phyloP scores from a whole-genome alignment of 306 rosid genomes.

The Cicer bijugum region DNA sequence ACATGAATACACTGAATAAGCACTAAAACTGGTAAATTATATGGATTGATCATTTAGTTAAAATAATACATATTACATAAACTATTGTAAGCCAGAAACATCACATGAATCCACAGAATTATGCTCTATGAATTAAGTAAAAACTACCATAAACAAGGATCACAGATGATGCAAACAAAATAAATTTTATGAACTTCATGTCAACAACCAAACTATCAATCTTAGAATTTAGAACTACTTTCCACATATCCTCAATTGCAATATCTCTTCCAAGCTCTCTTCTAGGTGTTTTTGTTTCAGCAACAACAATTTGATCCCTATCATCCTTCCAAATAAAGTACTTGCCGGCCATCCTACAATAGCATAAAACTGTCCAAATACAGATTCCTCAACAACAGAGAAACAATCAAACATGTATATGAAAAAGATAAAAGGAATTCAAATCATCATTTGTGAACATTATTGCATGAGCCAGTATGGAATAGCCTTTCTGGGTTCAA shows the following conservation, averaged over 20 bases:
- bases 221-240: not conserved
- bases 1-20: too few relatives aligned
- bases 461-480: not conserved
- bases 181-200: not conserved
- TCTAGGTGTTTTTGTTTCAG: not conserved
- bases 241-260: not conserved
- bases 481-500: not conserved
- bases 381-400: not conserved
- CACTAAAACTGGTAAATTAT: not conserved
- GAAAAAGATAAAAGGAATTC: not conserved
- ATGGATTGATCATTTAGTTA: not conserved
- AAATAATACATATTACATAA: not conserved
- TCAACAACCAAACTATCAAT: not conserved
- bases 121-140: not conserved
- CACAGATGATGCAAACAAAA: not conserved
- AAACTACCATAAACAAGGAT: not conserved
- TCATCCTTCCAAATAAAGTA: not conserved
- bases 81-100: not conserved
- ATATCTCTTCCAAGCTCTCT: slow-evolving; percentile 2
- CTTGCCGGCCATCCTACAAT: not conserved
- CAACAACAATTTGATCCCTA: not conserved
- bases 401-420: not conserved
- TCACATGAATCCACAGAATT: not conserved
- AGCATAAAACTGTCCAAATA: not conserved
- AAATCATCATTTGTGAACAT: not conserved